A percentile compares a stretch with the other conserved stretches of the same genome.
Evolutionary conservation across 495 filamentous ascomycete genomes (phyloP).

Genomic region (Aspergillus mulundensis): DNA sequence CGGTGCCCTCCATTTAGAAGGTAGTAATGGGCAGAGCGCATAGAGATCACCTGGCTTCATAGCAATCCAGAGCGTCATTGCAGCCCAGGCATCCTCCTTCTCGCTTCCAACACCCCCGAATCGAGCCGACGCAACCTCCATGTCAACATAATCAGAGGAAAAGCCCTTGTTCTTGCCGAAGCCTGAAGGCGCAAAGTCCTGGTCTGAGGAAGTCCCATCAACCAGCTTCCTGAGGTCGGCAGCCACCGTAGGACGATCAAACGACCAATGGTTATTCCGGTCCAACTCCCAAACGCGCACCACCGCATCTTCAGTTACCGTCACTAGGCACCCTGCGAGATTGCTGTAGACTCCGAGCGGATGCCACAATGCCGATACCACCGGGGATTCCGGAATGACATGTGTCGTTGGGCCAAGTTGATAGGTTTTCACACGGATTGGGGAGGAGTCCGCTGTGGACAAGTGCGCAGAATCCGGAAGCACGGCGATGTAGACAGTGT

Average conservation of each 20-base stretch:
- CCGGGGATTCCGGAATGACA: constrained; percentile 71
- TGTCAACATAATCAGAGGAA: constrained; percentile 76
- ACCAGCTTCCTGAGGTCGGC: constrained; percentile 79
- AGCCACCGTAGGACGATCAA: constrained; percentile 73
- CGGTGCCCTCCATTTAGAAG: constrained; percentile 75
- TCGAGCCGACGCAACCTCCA: constrained; percentile 81
- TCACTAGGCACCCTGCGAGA: constrained; percentile 62
- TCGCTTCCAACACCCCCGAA: constrained; percentile 65
- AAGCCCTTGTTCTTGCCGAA: constrained; percentile 73
- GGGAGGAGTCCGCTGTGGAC: constrained; percentile 53
- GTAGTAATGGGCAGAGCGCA: constrained; percentile 82
- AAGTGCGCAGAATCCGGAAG: constrained; percentile 74
- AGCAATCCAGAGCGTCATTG: constrained; percentile 89
- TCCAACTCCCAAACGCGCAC: constrained; percentile 87
- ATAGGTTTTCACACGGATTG: constrained; percentile 74
- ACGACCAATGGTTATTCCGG: constrained; percentile 72
- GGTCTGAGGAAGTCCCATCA: constrained; percentile 68
- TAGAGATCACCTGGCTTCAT: constrained; percentile 88
- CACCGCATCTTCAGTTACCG: constrained; percentile 77
- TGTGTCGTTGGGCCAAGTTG: constrained; percentile 85
- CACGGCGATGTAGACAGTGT: constrained; percentile 77
- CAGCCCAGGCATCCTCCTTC: constrained; percentile 74
- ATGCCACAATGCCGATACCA: constrained; percentile 81
- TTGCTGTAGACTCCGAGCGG: constrained; percentile 69
- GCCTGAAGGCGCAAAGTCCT: constrained; percentile 68